Percentiles rank a stretch among this genome's conserved stretches.
These are phyloP conservation scores for Rhododendron ovatum DNA, from an alignment of 148 eudicot genomes.

Conservation along the genomic window DNA sequence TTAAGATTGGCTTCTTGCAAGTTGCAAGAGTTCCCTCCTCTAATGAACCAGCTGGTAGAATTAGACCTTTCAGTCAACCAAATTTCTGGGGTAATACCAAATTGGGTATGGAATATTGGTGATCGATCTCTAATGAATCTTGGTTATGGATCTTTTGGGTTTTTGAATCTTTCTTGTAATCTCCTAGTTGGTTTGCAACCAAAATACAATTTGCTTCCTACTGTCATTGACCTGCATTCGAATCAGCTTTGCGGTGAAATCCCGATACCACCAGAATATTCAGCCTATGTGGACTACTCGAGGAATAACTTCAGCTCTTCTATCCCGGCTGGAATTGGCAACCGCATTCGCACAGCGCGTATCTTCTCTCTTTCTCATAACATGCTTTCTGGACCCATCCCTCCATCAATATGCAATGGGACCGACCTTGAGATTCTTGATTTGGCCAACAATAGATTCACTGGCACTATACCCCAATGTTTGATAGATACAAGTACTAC, in stretches of 20 bases:
- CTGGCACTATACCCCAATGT: too few relatives aligned
- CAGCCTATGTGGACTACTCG: slow-evolving; percentile 33
- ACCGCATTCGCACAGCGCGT: not conserved
- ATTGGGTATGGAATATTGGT: slow-evolving; percentile 35
- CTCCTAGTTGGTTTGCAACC: slow-evolving; percentile 19
- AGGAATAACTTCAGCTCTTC: not conserved
- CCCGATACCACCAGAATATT: slow-evolving; percentile 20
- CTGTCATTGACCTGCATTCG: slow-evolving; percentile 37
- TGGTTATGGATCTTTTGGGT: slow-evolving; percentile 1
- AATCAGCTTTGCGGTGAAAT: slow-evolving; percentile 40
- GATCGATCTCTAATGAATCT: not conserved
- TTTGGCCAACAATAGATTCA: too few relatives aligned
- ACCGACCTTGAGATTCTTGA: too few relatives aligned
- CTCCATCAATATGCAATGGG: too few relatives aligned
- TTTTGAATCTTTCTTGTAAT: slow-evolving; percentile 42
- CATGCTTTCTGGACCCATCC: too few relatives aligned
- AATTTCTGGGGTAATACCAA: slow-evolving; percentile 32
- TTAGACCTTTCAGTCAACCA: slow-evolving; percentile 36
- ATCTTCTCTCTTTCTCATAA: too few relatives aligned
- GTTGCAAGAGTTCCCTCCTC: slow-evolving; percentile 24
- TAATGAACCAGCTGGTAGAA: slow-evolving; percentile 15
- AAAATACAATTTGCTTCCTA: slow-evolving; percentile 6
- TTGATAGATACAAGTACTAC: too few relatives aligned
- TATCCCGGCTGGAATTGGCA: slow-evolving; percentile 20
- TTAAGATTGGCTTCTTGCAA: slow-evolving; percentile 38